A percentile compares a stretch with the other conserved stretches of the same genome.
Evolutionary conservation across 805 yeast genomes (phyloP).

Genomic region (Wickerhamiella sorbophila): DNA sequence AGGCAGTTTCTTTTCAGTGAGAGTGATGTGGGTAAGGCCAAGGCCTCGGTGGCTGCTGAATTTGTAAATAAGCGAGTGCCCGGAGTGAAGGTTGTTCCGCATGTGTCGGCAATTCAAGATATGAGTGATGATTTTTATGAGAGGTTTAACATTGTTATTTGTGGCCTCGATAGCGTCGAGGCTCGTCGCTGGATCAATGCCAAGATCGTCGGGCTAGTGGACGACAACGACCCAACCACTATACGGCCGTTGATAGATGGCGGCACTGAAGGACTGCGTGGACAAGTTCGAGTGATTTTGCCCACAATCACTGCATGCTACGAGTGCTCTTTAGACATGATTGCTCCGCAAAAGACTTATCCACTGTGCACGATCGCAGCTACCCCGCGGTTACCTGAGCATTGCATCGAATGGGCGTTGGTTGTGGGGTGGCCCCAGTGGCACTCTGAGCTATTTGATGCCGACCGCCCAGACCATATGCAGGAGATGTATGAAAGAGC

Average conservation of each 20-base stretch:
- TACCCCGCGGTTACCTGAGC: conserved; percentile 88
- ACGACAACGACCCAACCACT: conserved; percentile 32
- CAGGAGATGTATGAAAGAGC: conserved; percentile 48
- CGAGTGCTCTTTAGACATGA: conserved; percentile 74
- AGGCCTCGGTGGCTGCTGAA: conserved; percentile 50
- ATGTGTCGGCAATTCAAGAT: conserved; percentile 52
- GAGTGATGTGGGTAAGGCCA: conserved; percentile 47
- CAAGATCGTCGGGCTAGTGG: conserved; percentile 49
- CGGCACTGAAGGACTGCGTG: conserved; percentile 89
- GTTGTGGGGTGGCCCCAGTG: conserved; percentile 53
- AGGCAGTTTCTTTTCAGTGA: conserved; percentile 58
- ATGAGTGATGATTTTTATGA: conserved; percentile 46
- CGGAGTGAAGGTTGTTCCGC: conserved; percentile 38
- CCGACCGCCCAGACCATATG: conserved; percentile 54
- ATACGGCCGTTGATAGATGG: conserved; percentile 74
- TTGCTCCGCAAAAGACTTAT: conserved; percentile 44
- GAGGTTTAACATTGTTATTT: conserved; percentile 57
- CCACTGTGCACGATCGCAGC: conserved; percentile 93
- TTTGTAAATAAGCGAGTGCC: conserved; percentile 35
- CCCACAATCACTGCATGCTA: conserved; percentile 83
- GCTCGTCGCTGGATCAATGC: conserved; percentile 86
- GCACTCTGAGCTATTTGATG: conserved; percentile 37
- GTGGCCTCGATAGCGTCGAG: conserved; percentile 81
- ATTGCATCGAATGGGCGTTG: conserved; percentile 83
- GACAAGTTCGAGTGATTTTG: conserved; percentile 74